These are phyloP conservation scores for Neostapfia colusana DNA, from an alignment of 176 grass and related monocot genomes.

Conservation along the genomic window DNA sequence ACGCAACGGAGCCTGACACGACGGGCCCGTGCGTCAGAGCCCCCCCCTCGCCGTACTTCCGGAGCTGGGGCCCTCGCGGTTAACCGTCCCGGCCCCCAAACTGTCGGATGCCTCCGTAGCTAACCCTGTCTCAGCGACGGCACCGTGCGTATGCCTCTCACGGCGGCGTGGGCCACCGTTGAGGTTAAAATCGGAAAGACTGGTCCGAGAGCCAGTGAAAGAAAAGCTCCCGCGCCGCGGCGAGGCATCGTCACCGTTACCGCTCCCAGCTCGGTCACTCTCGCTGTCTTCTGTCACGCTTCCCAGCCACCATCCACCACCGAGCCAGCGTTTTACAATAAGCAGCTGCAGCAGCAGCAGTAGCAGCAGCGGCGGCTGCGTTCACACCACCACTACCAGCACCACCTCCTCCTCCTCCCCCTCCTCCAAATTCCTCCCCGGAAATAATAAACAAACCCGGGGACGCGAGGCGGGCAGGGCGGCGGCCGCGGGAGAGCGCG, in stretches of 20 bases:
- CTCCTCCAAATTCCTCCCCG: constrained; percentile 16
- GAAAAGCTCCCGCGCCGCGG: not conserved
- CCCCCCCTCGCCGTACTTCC: not conserved
- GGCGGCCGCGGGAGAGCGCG: not conserved
- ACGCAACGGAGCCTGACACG: not conserved
- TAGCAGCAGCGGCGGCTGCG: constrained; percentile 29
- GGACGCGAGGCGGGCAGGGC: not conserved
- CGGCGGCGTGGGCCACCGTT: not conserved
- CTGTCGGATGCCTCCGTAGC: not conserved
- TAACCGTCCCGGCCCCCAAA: not conserved
- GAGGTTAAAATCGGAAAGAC: constrained; percentile 11
- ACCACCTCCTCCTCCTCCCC: not conserved
- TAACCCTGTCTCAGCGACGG: not conserved
- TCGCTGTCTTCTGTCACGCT: not conserved
- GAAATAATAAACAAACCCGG: constrained; percentile 43
- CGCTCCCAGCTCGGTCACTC: not conserved
- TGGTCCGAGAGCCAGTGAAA: not conserved
- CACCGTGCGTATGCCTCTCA: no score
- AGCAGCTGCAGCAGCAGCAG: not conserved
- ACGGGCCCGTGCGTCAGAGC: constrained; percentile 5
- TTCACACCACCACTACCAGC: constrained; percentile 22
- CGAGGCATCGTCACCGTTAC: not conserved
- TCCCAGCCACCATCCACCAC: not conserved
- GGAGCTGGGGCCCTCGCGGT: not conserved
- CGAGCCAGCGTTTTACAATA: constrained; percentile 24